Base-by-base conservation (phyloP, 2,329 filamentous ascomycete species). In the Colletotrichum cordylinicola region DNA sequence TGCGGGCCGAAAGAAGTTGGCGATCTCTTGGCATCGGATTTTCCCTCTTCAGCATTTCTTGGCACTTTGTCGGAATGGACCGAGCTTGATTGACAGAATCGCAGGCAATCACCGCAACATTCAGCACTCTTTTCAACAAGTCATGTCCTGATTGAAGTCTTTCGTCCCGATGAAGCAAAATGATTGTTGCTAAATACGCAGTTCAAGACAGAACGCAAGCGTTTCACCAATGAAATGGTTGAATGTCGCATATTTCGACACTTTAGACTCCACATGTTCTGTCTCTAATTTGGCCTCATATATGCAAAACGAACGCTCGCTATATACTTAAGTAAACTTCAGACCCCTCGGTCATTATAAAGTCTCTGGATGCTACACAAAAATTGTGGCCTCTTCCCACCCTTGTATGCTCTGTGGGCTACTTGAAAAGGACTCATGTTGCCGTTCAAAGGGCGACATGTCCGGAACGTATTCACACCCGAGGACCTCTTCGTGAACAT, bases 131-230 rank as follows among this genome's bases (percentile, higher is more conserved):
- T 52, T 16, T 13, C 43, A 52, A 16, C 43, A 52, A 13, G 4
- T 4, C 3, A 52, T 13, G 0, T 52, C 0, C n/a, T 0, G n/a
- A 21, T 0, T 9, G 2, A 33, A 33, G 8, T 33, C 8, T 33
- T 8, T 33, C 31, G 9, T 33, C 9, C 31, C 31, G 8, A 10
- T 33, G 31, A 33, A 33, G 8, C 8, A 33, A 33, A 33, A 33
- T 8, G 31, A 33, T 33, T 10, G 9, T 33, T 33, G 31, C 31
- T 27, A 27, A 27, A 27, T 27, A 5, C 24, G 24, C 4, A 27
- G 4, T 27, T 27, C 9, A 10, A 33, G 31, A 33, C 31, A 1
- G 9, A 33, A 12, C 8, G 31, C 31, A 10, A 52, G n/a, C n/a
- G 0, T 24, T n/a, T 52, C n/a, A 52, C 13, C 13, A 21, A n/a